phyloP scores from a whole-genome alignment of 2,329 filamentous ascomycete species.

The Plectosphaerella cucumerina region DNA sequence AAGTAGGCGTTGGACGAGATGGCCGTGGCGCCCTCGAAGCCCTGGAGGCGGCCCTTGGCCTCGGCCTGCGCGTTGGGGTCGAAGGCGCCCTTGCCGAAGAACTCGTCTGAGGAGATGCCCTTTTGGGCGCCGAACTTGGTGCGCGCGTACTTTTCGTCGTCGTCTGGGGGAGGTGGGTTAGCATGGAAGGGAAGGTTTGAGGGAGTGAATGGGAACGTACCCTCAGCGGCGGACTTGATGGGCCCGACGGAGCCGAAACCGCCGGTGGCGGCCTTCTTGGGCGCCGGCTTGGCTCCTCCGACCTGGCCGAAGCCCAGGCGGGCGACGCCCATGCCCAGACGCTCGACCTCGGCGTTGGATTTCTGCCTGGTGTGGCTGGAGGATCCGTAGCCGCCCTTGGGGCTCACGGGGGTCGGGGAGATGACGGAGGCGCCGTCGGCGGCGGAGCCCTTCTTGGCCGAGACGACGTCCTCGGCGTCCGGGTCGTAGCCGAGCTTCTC shows the following conservation, averaged over 20 bases:
- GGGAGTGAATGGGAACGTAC: conserved; percentile 38
- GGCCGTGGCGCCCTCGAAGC: conserved; percentile 85
- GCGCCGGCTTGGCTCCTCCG: conserved; percentile 55
- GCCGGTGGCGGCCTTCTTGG: conserved; percentile 64
- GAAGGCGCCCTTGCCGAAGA: conserved; percentile 87
- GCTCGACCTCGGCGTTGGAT: conserved; percentile 75
- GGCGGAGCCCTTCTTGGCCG: conserved; percentile 36
- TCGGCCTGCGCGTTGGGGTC: conserved; percentile 78
- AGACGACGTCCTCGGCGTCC: conserved; percentile 67
- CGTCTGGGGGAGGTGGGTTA: conserved; percentile 41
- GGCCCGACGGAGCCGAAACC: conserved; percentile 83
- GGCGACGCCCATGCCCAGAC: conserved; percentile 83
- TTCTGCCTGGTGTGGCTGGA: conserved; percentile 54
- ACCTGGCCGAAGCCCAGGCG: conserved; percentile 87
- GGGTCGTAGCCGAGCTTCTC: conserved; percentile 94
- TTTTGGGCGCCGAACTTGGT: conserved; percentile 90
- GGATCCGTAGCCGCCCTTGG: conserved; percentile 59
- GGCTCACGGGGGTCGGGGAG: conserved; percentile 71
- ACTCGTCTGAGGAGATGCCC: conserved; percentile 96
- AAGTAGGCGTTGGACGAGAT: conserved; percentile 99
- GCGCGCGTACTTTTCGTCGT: conserved; percentile 79
- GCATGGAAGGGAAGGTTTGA: background rate
- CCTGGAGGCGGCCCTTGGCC: conserved; percentile 81
- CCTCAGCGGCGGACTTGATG: conserved; percentile 64
- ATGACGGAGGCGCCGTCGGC: conserved; percentile 58